A percentile compares a stretch with the other conserved stretches of the same genome.
Conservation (phyloP, 768 basidiomycete genomes). For the Boletus rubescentipes region DNA sequence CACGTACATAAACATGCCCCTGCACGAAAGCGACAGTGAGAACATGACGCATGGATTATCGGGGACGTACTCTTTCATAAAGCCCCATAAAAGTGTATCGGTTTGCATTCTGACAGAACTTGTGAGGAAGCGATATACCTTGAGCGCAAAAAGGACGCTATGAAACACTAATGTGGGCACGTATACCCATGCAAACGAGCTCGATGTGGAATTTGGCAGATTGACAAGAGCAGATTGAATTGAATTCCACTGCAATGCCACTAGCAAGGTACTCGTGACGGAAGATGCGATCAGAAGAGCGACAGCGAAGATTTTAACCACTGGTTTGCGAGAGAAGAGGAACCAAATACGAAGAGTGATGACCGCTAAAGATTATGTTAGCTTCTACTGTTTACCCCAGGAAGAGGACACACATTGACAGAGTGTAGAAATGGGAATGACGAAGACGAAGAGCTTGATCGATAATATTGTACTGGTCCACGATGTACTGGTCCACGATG, state of each 20-base stretch:
- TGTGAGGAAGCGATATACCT: conserved; percentile 10
- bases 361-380: conserved; percentile 4
- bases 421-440: conserved; percentile 4
- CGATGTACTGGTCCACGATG: neutral
- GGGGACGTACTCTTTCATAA: conserved; percentile 20
- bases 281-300: neutral
- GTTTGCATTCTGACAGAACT: conserved; percentile 9
- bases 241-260: neutral
- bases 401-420: conserved; percentile 8
- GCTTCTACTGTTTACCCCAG: neutral
- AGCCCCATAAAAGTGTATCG: conserved; percentile 11
- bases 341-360: conserved; percentile 18
- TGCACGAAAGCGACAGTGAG: neutral
- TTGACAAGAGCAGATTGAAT: neutral
- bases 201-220: neutral
- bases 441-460: conserved; percentile 4
- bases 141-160: conserved; percentile 14
- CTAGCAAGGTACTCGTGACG: neutral
- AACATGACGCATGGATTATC: neutral
- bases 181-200: conserved; percentile 9
- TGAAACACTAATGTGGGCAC: conserved; percentile 17
- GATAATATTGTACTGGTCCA: neutral
- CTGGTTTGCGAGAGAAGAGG: conserved; percentile 4
- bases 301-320: conserved; percentile 6
- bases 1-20: conserved; percentile 15